Evolutionary conservation across 23 red algal genomes (phyloP).

Genomic region (Gracilaria vermiculophylla): DNA sequence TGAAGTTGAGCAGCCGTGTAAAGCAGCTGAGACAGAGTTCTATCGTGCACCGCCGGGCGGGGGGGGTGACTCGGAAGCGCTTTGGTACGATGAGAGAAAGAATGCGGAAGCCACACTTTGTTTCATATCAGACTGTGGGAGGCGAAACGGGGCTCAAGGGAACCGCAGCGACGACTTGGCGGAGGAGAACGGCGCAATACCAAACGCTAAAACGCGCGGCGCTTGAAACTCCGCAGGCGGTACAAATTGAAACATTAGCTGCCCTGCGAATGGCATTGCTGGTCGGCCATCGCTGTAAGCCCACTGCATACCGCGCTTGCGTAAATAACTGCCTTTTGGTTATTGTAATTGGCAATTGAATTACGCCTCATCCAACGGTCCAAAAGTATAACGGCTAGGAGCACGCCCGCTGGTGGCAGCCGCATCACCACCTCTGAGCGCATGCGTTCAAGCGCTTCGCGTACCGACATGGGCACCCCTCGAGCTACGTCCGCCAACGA

Average conservation of each 20-base stretch:
- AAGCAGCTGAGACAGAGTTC: neutral
- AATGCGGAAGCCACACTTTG: neutral
- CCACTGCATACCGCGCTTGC: too few relatives aligned
- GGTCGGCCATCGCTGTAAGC: too few relatives aligned
- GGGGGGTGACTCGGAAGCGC: constrained; percentile 7
- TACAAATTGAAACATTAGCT: too few relatives aligned
- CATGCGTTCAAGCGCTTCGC: neutral
- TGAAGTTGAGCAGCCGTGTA: neutral
- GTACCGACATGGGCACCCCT: neutral
- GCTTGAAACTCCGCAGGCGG: too few relatives aligned
- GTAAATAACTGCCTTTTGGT: neutral
- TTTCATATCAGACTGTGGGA: neutral
- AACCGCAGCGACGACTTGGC: neutral
- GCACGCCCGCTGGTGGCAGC: neutral
- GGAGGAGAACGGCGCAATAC: too few relatives aligned
- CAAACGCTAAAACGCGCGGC: too few relatives aligned
- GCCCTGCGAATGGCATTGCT: too few relatives aligned
- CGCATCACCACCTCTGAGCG: neutral
- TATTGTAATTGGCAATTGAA: neutral
- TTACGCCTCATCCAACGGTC: too few relatives aligned
- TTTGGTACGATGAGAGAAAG: neutral
- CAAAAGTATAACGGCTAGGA: neutral
- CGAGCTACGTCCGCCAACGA: neutral
- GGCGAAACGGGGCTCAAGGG: neutral
- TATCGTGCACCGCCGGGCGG: neutral